phyloP scores from a whole-genome alignment of 2,329 filamentous ascomycete genomes.

The Leptosphaerulina australis region DNA sequence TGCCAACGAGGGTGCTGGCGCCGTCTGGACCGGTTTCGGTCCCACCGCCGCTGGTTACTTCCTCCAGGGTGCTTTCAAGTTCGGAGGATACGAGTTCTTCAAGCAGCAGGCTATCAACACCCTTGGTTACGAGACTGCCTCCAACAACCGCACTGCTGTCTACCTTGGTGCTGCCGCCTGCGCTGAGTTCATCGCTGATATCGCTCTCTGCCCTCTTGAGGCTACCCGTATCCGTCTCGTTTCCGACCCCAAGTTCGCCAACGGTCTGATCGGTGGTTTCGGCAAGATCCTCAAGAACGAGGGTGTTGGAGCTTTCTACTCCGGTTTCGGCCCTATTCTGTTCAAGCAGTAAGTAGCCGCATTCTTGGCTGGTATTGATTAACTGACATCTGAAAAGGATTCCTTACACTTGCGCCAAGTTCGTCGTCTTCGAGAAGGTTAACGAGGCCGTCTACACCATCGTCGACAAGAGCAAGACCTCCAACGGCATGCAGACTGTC shows the following conservation, averaged over 20 bases:
- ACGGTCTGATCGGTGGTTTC: conserved; percentile 78
- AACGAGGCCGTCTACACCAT: conserved; percentile 72
- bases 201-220: conserved; percentile 89
- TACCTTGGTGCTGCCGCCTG: conserved; percentile 71
- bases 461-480: conserved; percentile 73
- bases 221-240: conserved; percentile 93
- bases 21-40: conserved; percentile 83
- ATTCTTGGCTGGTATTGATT: neutral
- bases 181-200: conserved; percentile 73
- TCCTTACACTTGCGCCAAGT: conserved; percentile 94
- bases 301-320: conserved; percentile 86
- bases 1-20: conserved; percentile 76
- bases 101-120: conserved; percentile 87
- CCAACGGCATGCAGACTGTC: conserved; percentile 72
- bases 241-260: conserved; percentile 83
- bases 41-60: conserved; percentile 90
- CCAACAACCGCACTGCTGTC: conserved; percentile 79
- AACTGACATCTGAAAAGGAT: conserved; percentile 61
- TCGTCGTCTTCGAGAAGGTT: conserved; percentile 92
- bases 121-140: conserved; percentile 70
- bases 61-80: conserved; percentile 92
- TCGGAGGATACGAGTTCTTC: conserved; percentile 95
- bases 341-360: conserved; percentile 50
- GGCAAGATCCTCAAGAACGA: conserved; percentile 82
- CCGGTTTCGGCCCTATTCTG: conserved; percentile 72